Percentiles rank a stretch among this genome's conserved stretches.
Conservation (phyloP, 1,284 basidiomycete species). For the Peniophora sp. region DNA sequence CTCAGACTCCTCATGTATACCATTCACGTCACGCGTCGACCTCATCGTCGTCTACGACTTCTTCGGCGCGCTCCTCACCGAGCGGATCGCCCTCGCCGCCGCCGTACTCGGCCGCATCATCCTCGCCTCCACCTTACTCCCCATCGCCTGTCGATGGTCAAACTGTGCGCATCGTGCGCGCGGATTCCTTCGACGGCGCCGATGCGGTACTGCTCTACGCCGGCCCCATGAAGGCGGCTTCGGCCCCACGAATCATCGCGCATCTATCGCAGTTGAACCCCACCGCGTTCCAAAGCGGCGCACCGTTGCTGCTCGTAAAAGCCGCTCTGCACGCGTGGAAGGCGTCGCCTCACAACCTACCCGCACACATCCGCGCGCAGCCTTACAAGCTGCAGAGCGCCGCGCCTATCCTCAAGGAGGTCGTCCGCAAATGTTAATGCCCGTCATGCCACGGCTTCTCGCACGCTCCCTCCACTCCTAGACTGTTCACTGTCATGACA, state of each 20-base stretch:
- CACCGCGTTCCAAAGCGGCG: slow-evolving; percentile 11
- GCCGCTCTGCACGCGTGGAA: slow-evolving; percentile 27
- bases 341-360: slow-evolving; percentile 29
- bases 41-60: slow-evolving; percentile 18
- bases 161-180: slow-evolving; percentile 38
- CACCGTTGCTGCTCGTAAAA: slow-evolving; percentile 37
- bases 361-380: slow-evolving; percentile 40
- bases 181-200: slow-evolving; percentile 36
- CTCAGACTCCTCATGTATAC: slow-evolving; percentile 1
- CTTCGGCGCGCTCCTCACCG: slow-evolving; percentile 4
- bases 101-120: slow-evolving; percentile 13
- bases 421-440: too few relatives aligned
- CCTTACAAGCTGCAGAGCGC: slow-evolving; percentile 34
- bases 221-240: slow-evolving; percentile 10
- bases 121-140: slow-evolving; percentile 10
- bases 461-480: too few relatives aligned
- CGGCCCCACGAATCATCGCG: slow-evolving; percentile 13
- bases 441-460: too few relatives aligned
- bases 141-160: slow-evolving; percentile 13
- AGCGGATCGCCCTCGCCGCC: slow-evolving; percentile 15
- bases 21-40: slow-evolving; percentile 25
- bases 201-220: slow-evolving; percentile 45
- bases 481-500: too few relatives aligned
- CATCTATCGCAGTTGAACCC: slow-evolving; percentile 10
- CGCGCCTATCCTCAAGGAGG: too few relatives aligned